phyloP scores from a whole-genome alignment of 1,284 basidiomycete genomes.

The Pholiota adiposa region DNA sequence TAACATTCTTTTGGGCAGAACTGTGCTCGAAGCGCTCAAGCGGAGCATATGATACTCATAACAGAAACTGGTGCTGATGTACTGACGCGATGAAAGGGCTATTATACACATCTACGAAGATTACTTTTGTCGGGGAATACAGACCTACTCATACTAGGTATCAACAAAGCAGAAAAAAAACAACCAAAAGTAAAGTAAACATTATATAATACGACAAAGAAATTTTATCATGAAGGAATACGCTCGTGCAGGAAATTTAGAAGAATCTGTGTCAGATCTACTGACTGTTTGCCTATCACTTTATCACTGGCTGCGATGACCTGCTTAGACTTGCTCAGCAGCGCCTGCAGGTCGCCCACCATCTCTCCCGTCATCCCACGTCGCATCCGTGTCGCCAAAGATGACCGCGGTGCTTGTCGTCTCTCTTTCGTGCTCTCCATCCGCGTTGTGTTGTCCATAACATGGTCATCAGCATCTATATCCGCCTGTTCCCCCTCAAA shows the following conservation, averaged over 20 bases:
- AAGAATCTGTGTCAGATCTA: constrained; percentile 64
- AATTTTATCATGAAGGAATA: constrained; percentile 35
- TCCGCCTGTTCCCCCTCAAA: constrained; percentile 50
- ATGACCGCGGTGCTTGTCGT: constrained; percentile 45
- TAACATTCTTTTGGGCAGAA: constrained; percentile 40
- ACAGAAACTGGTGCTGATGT: constrained; percentile 67
- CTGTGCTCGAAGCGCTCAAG: constrained; percentile 82
- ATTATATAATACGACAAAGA: constrained; percentile 1
- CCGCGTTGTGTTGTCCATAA: constrained; percentile 40
- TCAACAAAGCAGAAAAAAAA: constrained; percentile 6
- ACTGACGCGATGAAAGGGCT: constrained; percentile 34
- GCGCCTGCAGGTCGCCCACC: constrained; percentile 68
- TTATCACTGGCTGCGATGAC: constrained; percentile 58
- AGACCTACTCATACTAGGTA: constrained; percentile 1
- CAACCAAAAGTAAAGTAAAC: not conserved
- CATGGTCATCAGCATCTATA: constrained; percentile 41
- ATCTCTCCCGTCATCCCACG: constrained; percentile 81
- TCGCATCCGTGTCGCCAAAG: constrained; percentile 66
- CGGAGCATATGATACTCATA: constrained; percentile 87
- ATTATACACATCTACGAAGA: constrained; percentile 18
- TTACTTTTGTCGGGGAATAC: constrained; percentile 19
- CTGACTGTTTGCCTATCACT: constrained; percentile 42
- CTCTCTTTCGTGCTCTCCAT: constrained; percentile 45
- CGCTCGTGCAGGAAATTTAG: constrained; percentile 68
- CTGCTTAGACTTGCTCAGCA: constrained; percentile 68